phyloP scores from a whole-genome alignment of 2,329 filamentous ascomycete genomes.

The Botrytis paeoniae region DNA sequence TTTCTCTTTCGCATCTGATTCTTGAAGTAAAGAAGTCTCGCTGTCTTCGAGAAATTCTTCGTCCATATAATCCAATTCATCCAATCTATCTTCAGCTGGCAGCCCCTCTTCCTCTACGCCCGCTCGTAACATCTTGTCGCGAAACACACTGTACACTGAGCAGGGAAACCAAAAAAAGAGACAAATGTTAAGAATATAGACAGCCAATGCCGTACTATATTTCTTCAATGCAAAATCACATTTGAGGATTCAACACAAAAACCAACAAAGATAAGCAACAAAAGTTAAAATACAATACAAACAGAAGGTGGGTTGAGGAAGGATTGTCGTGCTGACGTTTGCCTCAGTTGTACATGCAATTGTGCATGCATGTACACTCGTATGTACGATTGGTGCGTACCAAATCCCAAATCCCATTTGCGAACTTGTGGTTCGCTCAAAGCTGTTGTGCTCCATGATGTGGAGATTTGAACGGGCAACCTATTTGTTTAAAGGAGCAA shows the following conservation, averaged over 20 bases:
- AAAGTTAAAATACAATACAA: neutral
- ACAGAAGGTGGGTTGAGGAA: neutral
- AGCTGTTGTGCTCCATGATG: constrained; percentile 1
- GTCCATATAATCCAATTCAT: constrained; percentile 2
- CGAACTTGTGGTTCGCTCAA: constrained; percentile 10
- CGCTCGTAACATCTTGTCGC: constrained; percentile 2
- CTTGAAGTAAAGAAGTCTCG: constrained; percentile 5
- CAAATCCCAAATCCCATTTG: neutral
- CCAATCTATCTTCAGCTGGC: neutral
- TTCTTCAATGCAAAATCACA: neutral
- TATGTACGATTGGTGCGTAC: constrained; percentile 2
- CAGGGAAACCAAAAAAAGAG: neutral
- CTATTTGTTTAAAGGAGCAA: neutral
- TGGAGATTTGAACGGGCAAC: constrained; percentile 1
- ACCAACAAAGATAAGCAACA: neutral
- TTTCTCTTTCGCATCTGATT: neutral
- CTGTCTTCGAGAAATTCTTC: constrained; percentile 4
- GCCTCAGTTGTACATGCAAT: neutral
- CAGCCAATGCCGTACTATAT: neutral
- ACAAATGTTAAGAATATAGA: neutral
- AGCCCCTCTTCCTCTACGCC: neutral
- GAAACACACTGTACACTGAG: neutral
- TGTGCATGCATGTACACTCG: neutral
- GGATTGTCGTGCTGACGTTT: neutral
- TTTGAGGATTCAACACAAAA: neutral